phyloP scores from a whole-genome alignment of 108 stramenopile genomes.

The Fragilariopsis cylindrus region DNA sequence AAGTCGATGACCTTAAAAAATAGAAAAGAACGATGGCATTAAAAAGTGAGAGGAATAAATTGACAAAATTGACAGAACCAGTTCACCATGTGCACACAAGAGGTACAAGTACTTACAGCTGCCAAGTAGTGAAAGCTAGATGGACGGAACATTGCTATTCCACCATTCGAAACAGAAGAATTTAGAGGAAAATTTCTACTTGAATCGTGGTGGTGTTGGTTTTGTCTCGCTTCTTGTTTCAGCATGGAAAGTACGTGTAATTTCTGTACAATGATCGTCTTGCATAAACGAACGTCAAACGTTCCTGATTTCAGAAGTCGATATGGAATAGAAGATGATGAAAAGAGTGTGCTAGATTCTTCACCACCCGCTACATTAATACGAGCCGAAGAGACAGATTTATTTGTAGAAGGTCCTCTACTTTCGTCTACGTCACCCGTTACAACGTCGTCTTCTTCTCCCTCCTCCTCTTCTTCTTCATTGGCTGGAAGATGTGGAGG shows the following conservation, averaged over 20 bases:
- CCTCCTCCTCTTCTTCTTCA: slow-evolving; percentile 6
- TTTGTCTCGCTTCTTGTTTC: slow-evolving; percentile 23
- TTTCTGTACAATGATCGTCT: slow-evolving; percentile 66
- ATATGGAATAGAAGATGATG: slow-evolving; percentile 57
- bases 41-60: not conserved
- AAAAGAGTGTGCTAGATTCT: not conserved
- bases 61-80: not conserved
- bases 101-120: slow-evolving; percentile 15
- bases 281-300: slow-evolving; percentile 72
- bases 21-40: not conserved
- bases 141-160: slow-evolving; percentile 14
- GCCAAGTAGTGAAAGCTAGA: slow-evolving; percentile 70
- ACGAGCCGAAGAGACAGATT: not conserved
- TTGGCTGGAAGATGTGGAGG: slow-evolving; percentile 9
- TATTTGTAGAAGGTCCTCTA: not conserved
- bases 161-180: not conserved
- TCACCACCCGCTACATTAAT: too few relatives aligned
- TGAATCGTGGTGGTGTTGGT: not conserved
- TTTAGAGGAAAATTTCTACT: not conserved
- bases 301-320: slow-evolving; percentile 69
- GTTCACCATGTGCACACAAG: too few relatives aligned
- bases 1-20: slow-evolving; percentile 59
- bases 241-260: slow-evolving; percentile 67
- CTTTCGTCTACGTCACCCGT: not conserved
- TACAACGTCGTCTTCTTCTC: not conserved